phyloP scores from a whole-genome alignment of 352 stramenopile genomes.

The Chloridella minuta region DNA sequence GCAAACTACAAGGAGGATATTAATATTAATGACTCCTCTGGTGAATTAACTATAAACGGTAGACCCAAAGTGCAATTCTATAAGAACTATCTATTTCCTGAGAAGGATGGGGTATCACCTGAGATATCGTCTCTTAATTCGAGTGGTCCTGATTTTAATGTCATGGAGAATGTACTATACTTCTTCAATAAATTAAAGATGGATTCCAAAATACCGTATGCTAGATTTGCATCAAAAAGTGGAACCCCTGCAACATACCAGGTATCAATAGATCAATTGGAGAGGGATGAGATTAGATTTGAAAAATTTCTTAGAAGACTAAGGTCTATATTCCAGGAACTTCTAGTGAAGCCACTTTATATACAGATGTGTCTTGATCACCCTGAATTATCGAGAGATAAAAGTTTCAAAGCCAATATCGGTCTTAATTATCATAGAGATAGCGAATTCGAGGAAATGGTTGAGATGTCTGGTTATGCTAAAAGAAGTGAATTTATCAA shows the following conservation, averaged over 20 bases:
- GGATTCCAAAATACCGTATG: neutral
- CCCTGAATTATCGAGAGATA: neutral
- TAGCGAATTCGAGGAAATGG: neutral
- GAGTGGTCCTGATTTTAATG: neutral
- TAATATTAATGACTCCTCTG: neutral
- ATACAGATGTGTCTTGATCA: neutral
- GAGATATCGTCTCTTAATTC: neutral
- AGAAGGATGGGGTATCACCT: neutral
- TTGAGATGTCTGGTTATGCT: no score
- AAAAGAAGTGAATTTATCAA: neutral
- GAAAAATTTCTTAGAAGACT: neutral
- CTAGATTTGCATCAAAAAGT: neutral
- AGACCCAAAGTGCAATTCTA: neutral
- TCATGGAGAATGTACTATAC: neutral
- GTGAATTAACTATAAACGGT: neutral
- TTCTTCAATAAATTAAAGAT: neutral
- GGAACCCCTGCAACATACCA: neutral
- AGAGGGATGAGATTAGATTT: neutral
- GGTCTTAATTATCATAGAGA: neutral
- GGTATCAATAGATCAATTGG: neutral
- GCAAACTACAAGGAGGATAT: neutral
- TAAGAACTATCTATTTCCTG: neutral
- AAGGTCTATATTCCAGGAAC: neutral
- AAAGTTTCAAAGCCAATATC: neutral
- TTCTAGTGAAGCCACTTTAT: neutral